Conservation (phyloP, 139 green algal genomes). For the Eudorina sp. region DNA sequence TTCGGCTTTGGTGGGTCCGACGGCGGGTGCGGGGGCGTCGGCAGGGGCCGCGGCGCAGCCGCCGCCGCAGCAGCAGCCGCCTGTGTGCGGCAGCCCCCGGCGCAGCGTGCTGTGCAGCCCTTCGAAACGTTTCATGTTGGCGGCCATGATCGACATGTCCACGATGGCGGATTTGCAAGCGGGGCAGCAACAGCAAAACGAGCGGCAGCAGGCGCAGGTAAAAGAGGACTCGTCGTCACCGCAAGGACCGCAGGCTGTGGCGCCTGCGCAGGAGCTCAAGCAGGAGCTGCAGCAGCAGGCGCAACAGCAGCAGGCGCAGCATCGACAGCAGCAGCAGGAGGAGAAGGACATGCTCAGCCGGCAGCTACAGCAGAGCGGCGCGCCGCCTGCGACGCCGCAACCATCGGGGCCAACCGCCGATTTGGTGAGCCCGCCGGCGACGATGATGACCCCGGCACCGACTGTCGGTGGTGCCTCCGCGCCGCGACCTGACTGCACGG, state of each 20-base stretch:
- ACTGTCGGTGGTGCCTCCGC: neutral
- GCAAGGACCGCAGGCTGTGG: neutral
- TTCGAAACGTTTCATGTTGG: constrained; percentile 28
- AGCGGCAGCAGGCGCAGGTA: neutral
- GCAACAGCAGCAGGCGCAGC: neutral
- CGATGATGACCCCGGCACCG: too few relatives aligned
- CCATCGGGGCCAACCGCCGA: too few relatives aligned
- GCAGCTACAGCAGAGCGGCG: too few relatives aligned
- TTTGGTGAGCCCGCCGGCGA: too few relatives aligned
- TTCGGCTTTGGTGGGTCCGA: neutral
- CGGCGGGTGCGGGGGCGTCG: neutral
- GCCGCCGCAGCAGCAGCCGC: neutral
- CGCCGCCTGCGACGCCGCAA: neutral
- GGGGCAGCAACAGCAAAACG: neutral
- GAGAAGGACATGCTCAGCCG: neutral
- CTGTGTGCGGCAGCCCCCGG: neutral
- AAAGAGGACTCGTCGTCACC: too few relatives aligned
- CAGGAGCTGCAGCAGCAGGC: neutral
- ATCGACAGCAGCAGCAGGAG: constrained; percentile 10
- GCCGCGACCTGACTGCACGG: neutral
- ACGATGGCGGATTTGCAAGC: neutral
- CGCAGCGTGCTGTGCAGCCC: constrained; percentile 21
- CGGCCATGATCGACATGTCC: constrained; percentile 35
- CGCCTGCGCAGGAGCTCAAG: neutral
- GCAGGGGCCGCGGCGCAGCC: neutral